These are phyloP conservation scores for Magnaporthales sp. DNA, from an alignment of 2,329 filamentous ascomycete species.

Conservation along the genomic window DNA sequence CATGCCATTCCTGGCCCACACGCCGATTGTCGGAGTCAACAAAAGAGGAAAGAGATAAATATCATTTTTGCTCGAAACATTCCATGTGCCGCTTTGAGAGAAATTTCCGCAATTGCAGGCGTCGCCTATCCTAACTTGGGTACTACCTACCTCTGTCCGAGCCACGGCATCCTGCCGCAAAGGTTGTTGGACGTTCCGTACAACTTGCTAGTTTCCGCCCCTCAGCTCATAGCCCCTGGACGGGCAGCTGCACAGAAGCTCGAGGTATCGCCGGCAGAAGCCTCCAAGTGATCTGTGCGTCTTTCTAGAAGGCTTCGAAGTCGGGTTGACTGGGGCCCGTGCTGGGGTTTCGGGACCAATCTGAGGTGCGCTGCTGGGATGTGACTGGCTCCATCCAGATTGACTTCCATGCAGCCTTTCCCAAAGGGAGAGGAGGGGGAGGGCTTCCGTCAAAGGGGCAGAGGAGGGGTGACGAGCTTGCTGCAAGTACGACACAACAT, in stretches of 20 bases:
- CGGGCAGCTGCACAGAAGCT: slow-evolving; percentile 13
- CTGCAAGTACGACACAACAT: not conserved
- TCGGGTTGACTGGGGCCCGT: slow-evolving; percentile 1
- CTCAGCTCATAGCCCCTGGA: not conserved
- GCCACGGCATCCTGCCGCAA: not conserved
- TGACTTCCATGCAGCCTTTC: not conserved
- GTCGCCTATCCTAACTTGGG: not conserved
- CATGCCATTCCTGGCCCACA: not conserved
- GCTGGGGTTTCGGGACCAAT: slow-evolving; percentile 1
- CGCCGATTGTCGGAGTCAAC: not conserved
- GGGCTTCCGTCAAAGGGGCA: not conserved
- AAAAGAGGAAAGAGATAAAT: not conserved
- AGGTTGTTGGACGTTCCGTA: not conserved
- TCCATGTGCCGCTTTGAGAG: not conserved
- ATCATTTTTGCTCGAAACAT: not conserved
- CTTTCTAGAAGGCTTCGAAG: slow-evolving; percentile 6
- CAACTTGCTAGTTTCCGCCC: not conserved
- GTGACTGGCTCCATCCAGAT: not conserved
- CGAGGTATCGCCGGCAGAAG: slow-evolving; percentile 6
- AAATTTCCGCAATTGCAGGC: not conserved
- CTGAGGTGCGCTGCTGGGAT: not conserved
- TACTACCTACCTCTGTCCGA: not conserved
- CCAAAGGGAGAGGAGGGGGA: not conserved
- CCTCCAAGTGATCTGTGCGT: slow-evolving; percentile 12
- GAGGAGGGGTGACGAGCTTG: slow-evolving; percentile 3